Percentiles rank a stretch among this genome's conserved stretches.
These are phyloP conservation scores for Cyberlindnera americana DNA, from an alignment of 805 yeast genomes.

Conservation along the genomic window DNA sequence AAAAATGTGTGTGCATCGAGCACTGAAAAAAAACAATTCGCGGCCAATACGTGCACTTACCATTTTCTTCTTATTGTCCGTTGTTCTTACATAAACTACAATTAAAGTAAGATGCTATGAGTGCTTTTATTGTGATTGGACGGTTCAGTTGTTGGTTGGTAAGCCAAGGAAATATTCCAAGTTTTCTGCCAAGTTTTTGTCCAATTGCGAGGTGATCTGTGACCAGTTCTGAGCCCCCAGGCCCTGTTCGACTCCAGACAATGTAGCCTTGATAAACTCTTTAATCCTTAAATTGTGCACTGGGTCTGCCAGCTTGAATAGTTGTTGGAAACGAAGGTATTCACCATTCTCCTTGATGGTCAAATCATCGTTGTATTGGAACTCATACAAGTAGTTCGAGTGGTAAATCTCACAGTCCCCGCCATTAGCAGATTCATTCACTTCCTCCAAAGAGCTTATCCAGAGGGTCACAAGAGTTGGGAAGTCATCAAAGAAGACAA, in stretches of 20 bases:
- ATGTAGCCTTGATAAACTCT: slow-evolving; percentile 36
- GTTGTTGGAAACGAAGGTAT: slow-evolving; percentile 37
- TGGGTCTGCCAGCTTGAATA: slow-evolving; percentile 42
- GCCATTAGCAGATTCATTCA: slow-evolving; percentile 47
- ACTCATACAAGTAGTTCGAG: slow-evolving; percentile 34
- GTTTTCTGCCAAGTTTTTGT: slow-evolving; percentile 23
- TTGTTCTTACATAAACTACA: too few species aligned
- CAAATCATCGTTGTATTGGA: slow-evolving; percentile 24
- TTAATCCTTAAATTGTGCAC: slow-evolving; percentile 51
- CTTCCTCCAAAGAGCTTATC: slow-evolving; percentile 66
- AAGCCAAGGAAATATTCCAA: slow-evolving; percentile 23
- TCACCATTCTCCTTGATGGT: slow-evolving; percentile 37
- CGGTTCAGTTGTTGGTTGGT: slow-evolving; percentile 6
- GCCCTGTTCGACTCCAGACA: slow-evolving; percentile 12
- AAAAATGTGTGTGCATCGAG: too few species aligned
- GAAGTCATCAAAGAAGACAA: slow-evolving; percentile 29
- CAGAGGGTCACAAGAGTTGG: slow-evolving; percentile 38
- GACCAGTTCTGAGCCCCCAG: slow-evolving; percentile 15
- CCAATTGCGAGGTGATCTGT: slow-evolving; percentile 8
- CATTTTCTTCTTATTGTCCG: neutral
- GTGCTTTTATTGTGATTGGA: neutral
- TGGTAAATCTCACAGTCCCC: slow-evolving; percentile 60
- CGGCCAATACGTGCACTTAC: too few species aligned
- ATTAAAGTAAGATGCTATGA: neutral
- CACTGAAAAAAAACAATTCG: too few species aligned